Conservation (phyloP, 139 green algal species). For the Zygnema cylindricum region DNA sequence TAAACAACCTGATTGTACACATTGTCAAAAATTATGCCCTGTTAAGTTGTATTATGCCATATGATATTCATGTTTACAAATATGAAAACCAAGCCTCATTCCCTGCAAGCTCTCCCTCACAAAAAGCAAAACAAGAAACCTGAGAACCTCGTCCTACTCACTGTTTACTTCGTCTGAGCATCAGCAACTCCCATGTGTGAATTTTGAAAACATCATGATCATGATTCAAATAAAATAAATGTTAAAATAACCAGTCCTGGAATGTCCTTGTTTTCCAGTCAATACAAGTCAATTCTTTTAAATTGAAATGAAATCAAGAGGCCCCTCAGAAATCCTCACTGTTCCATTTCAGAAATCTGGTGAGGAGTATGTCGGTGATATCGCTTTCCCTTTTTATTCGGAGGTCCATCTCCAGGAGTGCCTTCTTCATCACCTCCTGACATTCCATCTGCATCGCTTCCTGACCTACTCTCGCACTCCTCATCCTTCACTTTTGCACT, state of each 20-base stretch:
- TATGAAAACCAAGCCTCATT: not conserved
- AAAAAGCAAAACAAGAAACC: not conserved
- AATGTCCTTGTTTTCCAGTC: not conserved
- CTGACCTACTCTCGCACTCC: slow-evolving; percentile 18
- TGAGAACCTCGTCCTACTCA: not conserved
- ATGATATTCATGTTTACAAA: not conserved
- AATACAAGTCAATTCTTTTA: not conserved
- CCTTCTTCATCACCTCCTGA: not conserved
- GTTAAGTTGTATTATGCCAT: not conserved
- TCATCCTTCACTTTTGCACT: not conserved
- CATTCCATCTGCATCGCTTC: slow-evolving; percentile 32
- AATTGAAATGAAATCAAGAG: not conserved
- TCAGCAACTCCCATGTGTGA: not conserved
- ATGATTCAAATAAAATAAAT: not conserved
- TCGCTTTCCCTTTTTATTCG: slow-evolving; percentile 34
- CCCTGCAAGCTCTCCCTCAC: not conserved
- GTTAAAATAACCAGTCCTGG: not conserved
- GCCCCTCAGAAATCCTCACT: not conserved
- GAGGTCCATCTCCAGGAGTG: not conserved
- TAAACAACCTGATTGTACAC: slow-evolving; percentile 41
- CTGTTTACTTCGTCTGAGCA: not conserved
- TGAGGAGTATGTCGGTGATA: slow-evolving; percentile 26
- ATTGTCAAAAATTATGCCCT: not conserved
- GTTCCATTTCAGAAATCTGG: slow-evolving; percentile 26
- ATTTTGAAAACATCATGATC: not conserved